Percentiles rank a stretch among this genome's conserved stretches.
These are phyloP conservation scores for Backusella circina DNA, from an alignment of 192 early-diverging fungal genomes.

Conservation along the genomic window DNA sequence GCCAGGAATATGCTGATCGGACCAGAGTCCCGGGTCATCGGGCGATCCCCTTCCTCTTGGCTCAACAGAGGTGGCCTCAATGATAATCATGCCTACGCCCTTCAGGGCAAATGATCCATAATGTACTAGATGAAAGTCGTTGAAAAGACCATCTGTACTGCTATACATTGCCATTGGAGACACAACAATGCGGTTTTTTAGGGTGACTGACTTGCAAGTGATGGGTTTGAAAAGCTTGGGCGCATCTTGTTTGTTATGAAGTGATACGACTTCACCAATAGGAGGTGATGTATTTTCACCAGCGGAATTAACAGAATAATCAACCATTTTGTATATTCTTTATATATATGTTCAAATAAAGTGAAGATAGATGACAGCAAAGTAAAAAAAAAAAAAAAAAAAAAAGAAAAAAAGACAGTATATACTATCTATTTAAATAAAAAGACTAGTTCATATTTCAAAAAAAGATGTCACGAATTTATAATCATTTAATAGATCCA, in stretches of 20 bases:
- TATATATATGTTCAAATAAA: neutral
- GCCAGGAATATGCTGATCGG: constrained; percentile 68
- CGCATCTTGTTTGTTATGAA: neutral
- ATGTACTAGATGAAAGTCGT: constrained; percentile 64
- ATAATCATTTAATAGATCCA: no score
- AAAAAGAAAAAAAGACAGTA: neutral
- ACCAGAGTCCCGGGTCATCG: constrained; percentile 77
- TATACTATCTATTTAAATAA: neutral
- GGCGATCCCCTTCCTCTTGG: constrained; percentile 76
- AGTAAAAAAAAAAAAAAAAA: neutral
- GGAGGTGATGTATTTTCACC: neutral
- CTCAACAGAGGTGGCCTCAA: constrained; percentile 74
- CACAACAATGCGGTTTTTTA: constrained; percentile 79
- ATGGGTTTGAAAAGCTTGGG: constrained; percentile 66
- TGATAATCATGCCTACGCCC: constrained; percentile 75
- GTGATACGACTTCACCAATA: neutral
- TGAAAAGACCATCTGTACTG: constrained; percentile 59
- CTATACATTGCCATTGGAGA: constrained; percentile 89
- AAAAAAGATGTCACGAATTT: neutral
- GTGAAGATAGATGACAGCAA: neutral
- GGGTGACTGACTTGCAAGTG: constrained; percentile 56
- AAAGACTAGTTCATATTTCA: neutral
- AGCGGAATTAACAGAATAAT: neutral
- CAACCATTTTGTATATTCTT: neutral
- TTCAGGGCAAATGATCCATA: constrained; percentile 67